Conservation (phyloP, 768 basidiomycete genomes). For the Candolleomyces aberdarensis region DNA sequence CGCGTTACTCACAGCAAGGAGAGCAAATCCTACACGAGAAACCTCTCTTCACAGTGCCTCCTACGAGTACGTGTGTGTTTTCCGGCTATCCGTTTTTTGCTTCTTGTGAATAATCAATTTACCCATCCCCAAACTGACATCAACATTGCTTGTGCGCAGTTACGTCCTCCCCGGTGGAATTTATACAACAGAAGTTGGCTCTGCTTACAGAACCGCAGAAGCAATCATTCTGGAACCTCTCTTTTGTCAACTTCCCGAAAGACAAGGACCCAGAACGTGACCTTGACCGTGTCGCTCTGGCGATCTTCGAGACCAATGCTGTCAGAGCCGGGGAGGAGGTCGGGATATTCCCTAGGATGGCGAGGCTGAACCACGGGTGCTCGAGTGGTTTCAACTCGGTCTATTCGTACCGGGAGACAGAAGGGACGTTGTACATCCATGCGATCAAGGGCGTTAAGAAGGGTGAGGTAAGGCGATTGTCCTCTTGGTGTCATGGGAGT, state of each 20-base stretch:
- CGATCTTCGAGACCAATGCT: slow-evolving; percentile 67
- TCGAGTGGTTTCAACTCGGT: slow-evolving; percentile 65
- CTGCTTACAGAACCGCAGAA: slow-evolving; percentile 29
- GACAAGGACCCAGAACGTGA: slow-evolving; percentile 33
- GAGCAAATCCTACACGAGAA: slow-evolving; percentile 54
- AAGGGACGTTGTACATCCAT: slow-evolving; percentile 49
- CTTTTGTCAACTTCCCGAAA: slow-evolving; percentile 51
- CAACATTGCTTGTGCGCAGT: slow-evolving; percentile 25
- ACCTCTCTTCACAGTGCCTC: slow-evolving; percentile 53
- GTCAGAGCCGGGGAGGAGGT: slow-evolving; percentile 50
- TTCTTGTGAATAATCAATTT: not conserved
- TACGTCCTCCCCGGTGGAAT: slow-evolving; percentile 39
- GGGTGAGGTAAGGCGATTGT: slow-evolving; percentile 41
- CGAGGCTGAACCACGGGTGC: slow-evolving; percentile 67
- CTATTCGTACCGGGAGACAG: slow-evolving; percentile 55
- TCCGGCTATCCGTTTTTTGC: not conserved
- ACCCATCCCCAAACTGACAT: not conserved
- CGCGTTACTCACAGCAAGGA: slow-evolving; percentile 42
- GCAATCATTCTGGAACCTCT: slow-evolving; percentile 50
- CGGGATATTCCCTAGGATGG: slow-evolving; percentile 68
- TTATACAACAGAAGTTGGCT: slow-evolving; percentile 37
- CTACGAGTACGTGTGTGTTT: slow-evolving; percentile 38
- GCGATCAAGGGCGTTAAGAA: slow-evolving; percentile 50
- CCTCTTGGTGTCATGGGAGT: not conserved
- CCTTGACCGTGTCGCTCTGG: slow-evolving; percentile 49